phyloP scores from a whole-genome alignment of 2,329 filamentous ascomycete genomes.

The Penicillium concentricum region DNA sequence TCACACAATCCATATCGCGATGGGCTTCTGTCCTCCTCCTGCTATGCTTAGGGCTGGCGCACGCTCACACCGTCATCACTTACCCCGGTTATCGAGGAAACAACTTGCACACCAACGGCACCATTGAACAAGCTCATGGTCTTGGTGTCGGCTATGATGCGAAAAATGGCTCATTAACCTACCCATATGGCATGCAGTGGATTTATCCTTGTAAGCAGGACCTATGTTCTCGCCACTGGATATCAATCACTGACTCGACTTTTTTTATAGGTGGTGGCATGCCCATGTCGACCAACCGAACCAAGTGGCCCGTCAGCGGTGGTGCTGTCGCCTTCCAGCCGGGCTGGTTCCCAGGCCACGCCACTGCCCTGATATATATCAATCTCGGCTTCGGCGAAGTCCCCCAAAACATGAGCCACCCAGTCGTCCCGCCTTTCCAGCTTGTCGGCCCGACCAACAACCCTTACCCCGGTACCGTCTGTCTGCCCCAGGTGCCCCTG shows the following conservation, averaged over 20 bases:
- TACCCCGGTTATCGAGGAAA: constrained; percentile 87
- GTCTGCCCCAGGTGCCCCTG: constrained; percentile 83
- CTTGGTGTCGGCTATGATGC: constrained; percentile 45
- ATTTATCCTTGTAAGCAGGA: constrained; percentile 78
- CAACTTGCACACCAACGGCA: constrained; percentile 75
- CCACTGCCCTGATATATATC: constrained; percentile 78
- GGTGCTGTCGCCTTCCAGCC: constrained; percentile 89
- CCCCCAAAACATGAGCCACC: constrained; percentile 82
- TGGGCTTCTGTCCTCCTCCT: constrained; percentile 32
- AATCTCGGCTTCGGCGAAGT: constrained; percentile 84
- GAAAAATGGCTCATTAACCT: constrained; percentile 50
- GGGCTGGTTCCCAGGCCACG: constrained; percentile 92
- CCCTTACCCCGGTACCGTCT: constrained; percentile 85
- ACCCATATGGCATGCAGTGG: constrained; percentile 92
- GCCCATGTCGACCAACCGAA: constrained; percentile 73
- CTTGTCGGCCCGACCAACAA: constrained; percentile 77
- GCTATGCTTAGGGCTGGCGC: constrained; percentile 39
- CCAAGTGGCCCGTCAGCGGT: constrained; percentile 84
- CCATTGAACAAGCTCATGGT: constrained; percentile 46
- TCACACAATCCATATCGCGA: constrained; percentile 27
- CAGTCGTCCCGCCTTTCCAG: constrained; percentile 78
- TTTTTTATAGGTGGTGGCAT: constrained; percentile 74
- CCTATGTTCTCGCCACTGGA: not conserved
- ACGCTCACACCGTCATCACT: constrained; percentile 72
- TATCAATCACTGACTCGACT: not conserved